Conservation (phyloP, 768 basidiomycete species). For the Boletus rubescentipes region DNA sequence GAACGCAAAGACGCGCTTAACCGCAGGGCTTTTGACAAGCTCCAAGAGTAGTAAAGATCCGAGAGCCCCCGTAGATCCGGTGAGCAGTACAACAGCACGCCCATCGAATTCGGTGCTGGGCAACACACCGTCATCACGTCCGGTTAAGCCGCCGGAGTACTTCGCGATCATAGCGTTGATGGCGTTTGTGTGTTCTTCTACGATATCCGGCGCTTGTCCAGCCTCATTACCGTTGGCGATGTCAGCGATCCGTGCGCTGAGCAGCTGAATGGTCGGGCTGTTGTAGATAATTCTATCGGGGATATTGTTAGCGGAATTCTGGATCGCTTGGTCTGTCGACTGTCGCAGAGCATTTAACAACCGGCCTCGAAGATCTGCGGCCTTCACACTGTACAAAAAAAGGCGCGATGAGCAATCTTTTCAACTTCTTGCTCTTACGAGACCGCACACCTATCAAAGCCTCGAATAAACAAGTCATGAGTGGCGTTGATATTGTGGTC, state of each 20-base stretch:
- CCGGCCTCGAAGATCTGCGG: slow-evolving; percentile 28
- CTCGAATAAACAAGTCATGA: slow-evolving; percentile 33
- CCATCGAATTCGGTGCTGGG: slow-evolving; percentile 2
- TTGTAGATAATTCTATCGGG: slow-evolving; percentile 35
- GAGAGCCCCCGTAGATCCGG: slow-evolving; percentile 42
- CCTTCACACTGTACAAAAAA: slow-evolving; percentile 25
- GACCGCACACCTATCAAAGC: slow-evolving; percentile 37
- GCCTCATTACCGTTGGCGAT: slow-evolving; percentile 3
- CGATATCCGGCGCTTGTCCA: background rate
- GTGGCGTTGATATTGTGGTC: slow-evolving; percentile 8
- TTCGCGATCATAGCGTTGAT: slow-evolving; percentile 43
- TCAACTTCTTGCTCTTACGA: background rate
- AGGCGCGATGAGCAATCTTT: background rate
- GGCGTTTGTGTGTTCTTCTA: slow-evolving; percentile 9
- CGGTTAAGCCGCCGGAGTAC: slow-evolving; percentile 29
- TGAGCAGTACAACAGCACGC: slow-evolving; percentile 34
- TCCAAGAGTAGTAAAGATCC: slow-evolving; percentile 36
- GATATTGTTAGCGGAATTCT: slow-evolving; percentile 26
- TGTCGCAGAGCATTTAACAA: slow-evolving; percentile 27
- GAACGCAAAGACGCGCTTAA: slow-evolving; percentile 33
- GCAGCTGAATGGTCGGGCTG: slow-evolving; percentile 40
- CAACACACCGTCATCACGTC: slow-evolving; percentile 10
- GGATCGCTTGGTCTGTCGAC: slow-evolving; percentile 28
- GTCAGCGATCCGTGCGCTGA: slow-evolving; percentile 26
- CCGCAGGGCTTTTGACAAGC: slow-evolving; percentile 23